Evolutionary conservation across 129 eudicot genomes (phyloP).

Genomic region (Lactuca sativa): DNA sequence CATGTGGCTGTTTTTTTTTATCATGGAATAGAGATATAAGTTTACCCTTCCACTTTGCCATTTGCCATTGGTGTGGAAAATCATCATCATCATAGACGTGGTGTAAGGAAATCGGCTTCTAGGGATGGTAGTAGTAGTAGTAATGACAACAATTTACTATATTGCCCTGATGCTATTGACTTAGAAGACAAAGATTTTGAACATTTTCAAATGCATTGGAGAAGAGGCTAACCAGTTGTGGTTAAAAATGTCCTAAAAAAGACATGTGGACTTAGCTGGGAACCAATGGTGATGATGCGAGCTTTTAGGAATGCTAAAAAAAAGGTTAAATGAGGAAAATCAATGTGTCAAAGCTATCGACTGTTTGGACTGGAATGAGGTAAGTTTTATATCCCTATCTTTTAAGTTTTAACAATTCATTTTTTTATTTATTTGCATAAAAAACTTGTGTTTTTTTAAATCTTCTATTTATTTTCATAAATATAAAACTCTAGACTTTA

Average conservation of each 20-base stretch:
- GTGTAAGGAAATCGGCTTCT: slow-evolving; percentile 58
- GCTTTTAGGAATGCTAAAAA: slow-evolving; percentile 65
- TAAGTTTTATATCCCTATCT: slow-evolving; percentile 25
- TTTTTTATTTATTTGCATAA: no score
- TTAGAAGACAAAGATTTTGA: slow-evolving; percentile 46
- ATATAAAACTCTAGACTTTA: no score
- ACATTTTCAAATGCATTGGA: slow-evolving; percentile 95
- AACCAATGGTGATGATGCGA: slow-evolving; percentile 88
- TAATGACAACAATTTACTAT: slow-evolving; percentile 51
- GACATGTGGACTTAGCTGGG: slow-evolving; percentile 89
- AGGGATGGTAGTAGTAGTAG: slow-evolving; percentile 36
- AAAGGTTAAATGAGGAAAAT: slow-evolving; percentile 59
- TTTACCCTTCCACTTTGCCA: no score
- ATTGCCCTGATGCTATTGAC: slow-evolving; percentile 60
- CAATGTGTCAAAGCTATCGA: slow-evolving; percentile 72
- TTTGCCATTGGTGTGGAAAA: neutral
- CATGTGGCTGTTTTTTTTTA: no score
- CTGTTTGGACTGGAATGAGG: slow-evolving; percentile 93
- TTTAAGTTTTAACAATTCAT: no score
- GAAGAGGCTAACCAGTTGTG: slow-evolving; percentile 80
- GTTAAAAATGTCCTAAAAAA: slow-evolving; percentile 56
- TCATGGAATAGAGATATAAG: no score
- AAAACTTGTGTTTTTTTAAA: no score
- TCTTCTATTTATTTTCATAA: no score
- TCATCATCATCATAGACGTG: neutral